phyloP scores from a whole-genome alignment of 2,329 filamentous ascomycete genomes.

The Sporothrix pallida region DNA sequence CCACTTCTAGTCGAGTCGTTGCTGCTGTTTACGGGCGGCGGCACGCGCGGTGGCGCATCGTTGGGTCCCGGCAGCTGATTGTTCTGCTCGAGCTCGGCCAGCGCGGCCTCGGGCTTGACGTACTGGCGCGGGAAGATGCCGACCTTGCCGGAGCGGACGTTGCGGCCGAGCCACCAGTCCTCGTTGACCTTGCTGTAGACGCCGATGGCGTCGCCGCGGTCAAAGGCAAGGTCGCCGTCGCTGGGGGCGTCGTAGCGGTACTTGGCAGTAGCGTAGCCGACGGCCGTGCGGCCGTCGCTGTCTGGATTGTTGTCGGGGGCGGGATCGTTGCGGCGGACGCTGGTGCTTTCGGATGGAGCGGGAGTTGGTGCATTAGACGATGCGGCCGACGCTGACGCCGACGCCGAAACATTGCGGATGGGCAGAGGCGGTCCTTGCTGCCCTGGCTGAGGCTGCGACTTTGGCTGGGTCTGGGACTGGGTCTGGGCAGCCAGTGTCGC shows the following conservation, averaged over 20 bases:
- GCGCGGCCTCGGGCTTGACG: conserved; percentile 66
- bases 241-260: conserved; percentile 84
- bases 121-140: conserved; percentile 97
- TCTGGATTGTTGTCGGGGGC: conserved; percentile 36
- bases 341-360: conserved; percentile 43
- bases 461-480: conserved; percentile 39
- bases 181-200: conserved; percentile 94
- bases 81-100: conserved; percentile 35
- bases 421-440: conserved; percentile 41
- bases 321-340: not conserved
- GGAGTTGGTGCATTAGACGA: conserved; percentile 48
- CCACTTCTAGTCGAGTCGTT: conserved; percentile 35
- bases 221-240: conserved; percentile 79
- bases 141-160: conserved; percentile 79
- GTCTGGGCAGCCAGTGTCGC: too few relatives aligned
- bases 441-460: conserved; percentile 36
- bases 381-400: conserved; percentile 47
- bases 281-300: conserved; percentile 56
- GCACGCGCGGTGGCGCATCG: conserved; percentile 44
- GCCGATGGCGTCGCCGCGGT: conserved; percentile 78
- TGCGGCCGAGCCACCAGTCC: conserved; percentile 95
- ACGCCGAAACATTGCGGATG: conserved; percentile 50
- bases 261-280: conserved; percentile 78
- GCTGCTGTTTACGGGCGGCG: conserved; percentile 36
- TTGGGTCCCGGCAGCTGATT: conserved; percentile 34